Evolutionary conservation across 78 protist genomes (phyloP).

Genomic region (Pigoraptor vietnamica): DNA sequence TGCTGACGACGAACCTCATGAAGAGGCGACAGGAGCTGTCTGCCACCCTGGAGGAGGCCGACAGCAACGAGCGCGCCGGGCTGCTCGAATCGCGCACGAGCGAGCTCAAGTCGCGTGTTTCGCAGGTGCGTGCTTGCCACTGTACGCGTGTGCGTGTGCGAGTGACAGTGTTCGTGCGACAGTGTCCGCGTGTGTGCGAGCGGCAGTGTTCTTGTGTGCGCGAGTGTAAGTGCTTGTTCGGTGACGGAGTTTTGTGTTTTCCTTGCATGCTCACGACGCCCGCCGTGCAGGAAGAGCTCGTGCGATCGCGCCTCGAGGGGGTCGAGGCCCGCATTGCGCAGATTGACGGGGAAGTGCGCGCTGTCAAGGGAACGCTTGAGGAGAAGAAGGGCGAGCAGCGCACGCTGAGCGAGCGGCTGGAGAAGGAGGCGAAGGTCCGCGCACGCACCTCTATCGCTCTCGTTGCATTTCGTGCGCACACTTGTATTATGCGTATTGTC

Average conservation of each 20-base stretch:
- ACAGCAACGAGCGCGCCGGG: neutral
- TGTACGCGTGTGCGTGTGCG: neutral
- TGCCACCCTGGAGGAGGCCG: neutral
- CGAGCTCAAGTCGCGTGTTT: neutral
- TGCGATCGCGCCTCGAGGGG: neutral
- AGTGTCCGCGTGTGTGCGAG: neutral
- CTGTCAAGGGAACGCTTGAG: neutral
- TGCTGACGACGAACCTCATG: neutral
- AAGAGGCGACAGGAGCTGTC: neutral
- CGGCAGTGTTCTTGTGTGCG: too few species aligned
- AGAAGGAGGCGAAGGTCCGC: neutral
- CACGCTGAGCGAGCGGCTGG: neutral
- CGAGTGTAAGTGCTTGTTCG: too few species aligned
- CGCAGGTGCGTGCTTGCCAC: neutral
- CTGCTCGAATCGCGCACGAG: neutral
- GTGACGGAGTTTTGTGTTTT: too few species aligned
- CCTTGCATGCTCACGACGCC: too few species aligned
- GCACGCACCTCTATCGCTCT: neutral
- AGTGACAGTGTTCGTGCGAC: neutral
- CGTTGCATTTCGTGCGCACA: neutral
- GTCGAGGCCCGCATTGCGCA: neutral
- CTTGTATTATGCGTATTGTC: neutral
- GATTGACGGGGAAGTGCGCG: neutral
- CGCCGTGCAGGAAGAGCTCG: neutral
- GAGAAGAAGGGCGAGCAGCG: neutral